Conservation (phyloP, 441 rosid species). For the Adansonia gregorii region DNA sequence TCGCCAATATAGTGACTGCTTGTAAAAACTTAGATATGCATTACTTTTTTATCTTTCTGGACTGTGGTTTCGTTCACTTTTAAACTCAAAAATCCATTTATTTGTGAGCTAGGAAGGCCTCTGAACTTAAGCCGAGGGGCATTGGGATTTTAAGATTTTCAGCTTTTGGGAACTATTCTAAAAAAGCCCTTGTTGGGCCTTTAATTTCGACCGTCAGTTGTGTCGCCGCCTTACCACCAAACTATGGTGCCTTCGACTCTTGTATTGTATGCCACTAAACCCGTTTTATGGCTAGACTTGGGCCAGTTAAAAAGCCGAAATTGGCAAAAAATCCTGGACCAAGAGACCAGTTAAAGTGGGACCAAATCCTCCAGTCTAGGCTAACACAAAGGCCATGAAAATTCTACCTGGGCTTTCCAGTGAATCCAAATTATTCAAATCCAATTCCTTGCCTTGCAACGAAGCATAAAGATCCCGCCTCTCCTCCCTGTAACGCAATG, state of each 20-base stretch:
- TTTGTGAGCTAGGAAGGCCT: not conserved
- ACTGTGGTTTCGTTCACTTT: not conserved
- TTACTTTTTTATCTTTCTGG: constrained; percentile 11
- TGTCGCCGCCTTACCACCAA: too few relatives aligned
- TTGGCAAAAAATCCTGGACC: not conserved
- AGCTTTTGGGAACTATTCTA: constrained; percentile 2
- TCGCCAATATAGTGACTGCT: too few relatives aligned
- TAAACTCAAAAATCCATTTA: not conserved
- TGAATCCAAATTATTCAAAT: constrained; percentile 3
- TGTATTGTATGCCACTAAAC: too few relatives aligned
- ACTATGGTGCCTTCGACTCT: too few relatives aligned
- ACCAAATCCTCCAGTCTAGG: too few relatives aligned
- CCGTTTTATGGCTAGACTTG: too few relatives aligned
- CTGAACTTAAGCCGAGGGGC: not conserved
- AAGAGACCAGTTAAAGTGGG: not conserved
- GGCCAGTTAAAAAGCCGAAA: too few relatives aligned
- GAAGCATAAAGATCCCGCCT: constrained; percentile 25
- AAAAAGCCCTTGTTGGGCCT: not conserved
- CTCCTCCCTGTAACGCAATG: not conserved
- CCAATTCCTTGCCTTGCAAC: not conserved
- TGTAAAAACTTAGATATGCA: not conserved
- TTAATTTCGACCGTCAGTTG: not conserved
- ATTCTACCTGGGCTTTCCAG: not conserved
- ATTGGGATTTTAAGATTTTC: not conserved
- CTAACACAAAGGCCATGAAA: not conserved